Percentiles rank a stretch among this genome's conserved stretches.
Evolutionary conservation across 352 stramenopile species (phyloP).

Genomic region (Phytophthora agathidicida): DNA sequence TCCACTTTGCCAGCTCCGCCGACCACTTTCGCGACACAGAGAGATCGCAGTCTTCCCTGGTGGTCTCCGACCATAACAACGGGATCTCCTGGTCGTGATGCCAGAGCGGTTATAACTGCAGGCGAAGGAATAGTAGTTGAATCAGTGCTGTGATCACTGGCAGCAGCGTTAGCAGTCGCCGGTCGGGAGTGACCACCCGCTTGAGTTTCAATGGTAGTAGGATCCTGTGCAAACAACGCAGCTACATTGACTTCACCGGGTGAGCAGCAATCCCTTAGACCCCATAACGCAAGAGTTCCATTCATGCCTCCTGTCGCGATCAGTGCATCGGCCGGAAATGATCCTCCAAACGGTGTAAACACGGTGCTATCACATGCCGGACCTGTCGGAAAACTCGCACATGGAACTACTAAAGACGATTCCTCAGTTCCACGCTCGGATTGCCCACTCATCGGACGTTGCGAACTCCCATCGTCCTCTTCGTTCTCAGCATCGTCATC

Average conservation of each 20-base stretch:
- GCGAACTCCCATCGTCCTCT: conserved; percentile 41
- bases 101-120: conserved; percentile 55
- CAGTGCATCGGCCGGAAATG: conserved; percentile 47
- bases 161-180: conserved; percentile 8
- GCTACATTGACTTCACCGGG: conserved; percentile 45
- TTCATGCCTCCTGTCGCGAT: conserved; percentile 59
- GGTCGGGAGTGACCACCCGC: conserved; percentile 16
- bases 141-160: background rate
- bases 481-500: conserved; percentile 70
- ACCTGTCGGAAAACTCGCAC: conserved; percentile 58
- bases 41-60: conserved; percentile 56
- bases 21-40: conserved; percentile 62
- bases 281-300: conserved; percentile 61
- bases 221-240: conserved; percentile 45
- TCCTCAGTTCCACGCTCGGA: conserved; percentile 9
- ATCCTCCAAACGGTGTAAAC: conserved; percentile 64
- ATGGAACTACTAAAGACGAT: conserved; percentile 45
- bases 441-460: background rate
- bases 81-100: conserved; percentile 52
- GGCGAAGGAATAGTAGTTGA: background rate
- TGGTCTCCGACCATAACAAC: conserved; percentile 68
- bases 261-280: conserved; percentile 47
- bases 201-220: conserved; percentile 1
- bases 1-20: conserved; percentile 52
- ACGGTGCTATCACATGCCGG: conserved; percentile 47